A percentile compares a stretch with the other conserved stretches of the same genome.
phyloP scores from a whole-genome alignment of 176 grass and related monocot genomes.

The Oryza brachyantha region DNA sequence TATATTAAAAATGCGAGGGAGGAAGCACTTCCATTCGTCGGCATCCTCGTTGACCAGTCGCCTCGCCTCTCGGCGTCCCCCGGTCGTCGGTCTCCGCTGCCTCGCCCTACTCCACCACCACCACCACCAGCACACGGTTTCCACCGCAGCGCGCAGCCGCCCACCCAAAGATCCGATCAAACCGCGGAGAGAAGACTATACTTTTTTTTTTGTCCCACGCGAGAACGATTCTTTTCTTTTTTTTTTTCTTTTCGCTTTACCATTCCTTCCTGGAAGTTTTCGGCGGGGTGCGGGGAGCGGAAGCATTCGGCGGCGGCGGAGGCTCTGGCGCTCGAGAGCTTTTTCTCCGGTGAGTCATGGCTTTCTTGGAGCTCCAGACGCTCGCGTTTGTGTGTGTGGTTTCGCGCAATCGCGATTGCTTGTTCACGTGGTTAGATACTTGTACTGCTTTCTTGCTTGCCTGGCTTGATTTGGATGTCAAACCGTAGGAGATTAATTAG shows the following conservation, averaged over 20 bases:
- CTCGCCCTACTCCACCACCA: neutral
- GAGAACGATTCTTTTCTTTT: no score
- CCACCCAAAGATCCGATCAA: slow-evolving; percentile 37
- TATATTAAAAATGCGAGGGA: slow-evolving; percentile 32
- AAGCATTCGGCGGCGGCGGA: slow-evolving; percentile 6
- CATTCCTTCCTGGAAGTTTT: slow-evolving; percentile 12
- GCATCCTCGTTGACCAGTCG: slow-evolving; percentile 50
- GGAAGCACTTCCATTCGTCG: slow-evolving; percentile 38
- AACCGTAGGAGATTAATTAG: neutral
- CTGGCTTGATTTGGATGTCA: neutral
- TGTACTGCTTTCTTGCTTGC: neutral
- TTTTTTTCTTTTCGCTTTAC: no score
- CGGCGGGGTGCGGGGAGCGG: neutral
- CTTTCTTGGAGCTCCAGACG: neutral
- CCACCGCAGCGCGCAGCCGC: slow-evolving; percentile 12
- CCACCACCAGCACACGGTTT: slow-evolving; percentile 45
- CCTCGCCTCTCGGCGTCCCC: neutral
- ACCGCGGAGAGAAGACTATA: neutral
- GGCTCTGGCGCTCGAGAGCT: slow-evolving; percentile 1
- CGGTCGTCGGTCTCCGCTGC: slow-evolving; percentile 39
- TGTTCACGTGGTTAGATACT: neutral
- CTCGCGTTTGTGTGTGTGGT: neutral
- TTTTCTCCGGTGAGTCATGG: slow-evolving; percentile 36
- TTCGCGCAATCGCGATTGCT: neutral
- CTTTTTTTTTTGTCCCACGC: slow-evolving; percentile 15